Conservation (phyloP, 257 asterid species). For the Cynanchum wilfordii region DNA sequence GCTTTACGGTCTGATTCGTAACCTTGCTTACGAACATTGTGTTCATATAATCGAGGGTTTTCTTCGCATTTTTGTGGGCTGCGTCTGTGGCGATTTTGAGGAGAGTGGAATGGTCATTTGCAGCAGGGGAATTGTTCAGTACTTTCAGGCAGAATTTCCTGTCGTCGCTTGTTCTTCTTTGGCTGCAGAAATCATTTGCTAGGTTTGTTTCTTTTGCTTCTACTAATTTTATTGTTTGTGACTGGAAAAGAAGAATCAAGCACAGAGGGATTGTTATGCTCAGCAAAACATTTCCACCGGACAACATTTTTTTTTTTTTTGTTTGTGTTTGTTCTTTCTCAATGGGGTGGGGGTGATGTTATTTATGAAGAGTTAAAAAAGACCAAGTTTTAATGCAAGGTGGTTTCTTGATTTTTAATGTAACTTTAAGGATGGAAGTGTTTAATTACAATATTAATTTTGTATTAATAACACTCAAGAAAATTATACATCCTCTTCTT, state of each 20-base stretch:
- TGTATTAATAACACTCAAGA: neutral
- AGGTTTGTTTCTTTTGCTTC: conserved; percentile 1
- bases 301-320: neutral
- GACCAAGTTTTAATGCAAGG: neutral
- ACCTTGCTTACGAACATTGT: neutral
- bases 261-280: neutral
- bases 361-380: neutral
- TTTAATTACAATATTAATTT: neutral
- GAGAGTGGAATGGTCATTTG: conserved; percentile 1
- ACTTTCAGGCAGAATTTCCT: conserved; percentile 11
- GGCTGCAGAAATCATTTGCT: neutral
- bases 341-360: too few relatives aligned
- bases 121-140: conserved; percentile 10
- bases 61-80: conserved; percentile 14
- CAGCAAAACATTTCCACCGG: neutral
- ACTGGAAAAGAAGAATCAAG: neutral
- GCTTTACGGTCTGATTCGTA: neutral
- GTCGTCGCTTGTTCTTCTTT: conserved; percentile 8
- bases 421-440: neutral
- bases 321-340: too few relatives aligned
- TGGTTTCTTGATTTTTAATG: neutral
- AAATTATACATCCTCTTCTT: neutral
- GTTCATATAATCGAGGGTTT: neutral
- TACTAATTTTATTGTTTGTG: neutral
- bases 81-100: conserved; percentile 1